These are phyloP conservation scores for Pythium sp. DNA, from an alignment of 352 stramenopile genomes.

Conservation along the genomic window DNA sequence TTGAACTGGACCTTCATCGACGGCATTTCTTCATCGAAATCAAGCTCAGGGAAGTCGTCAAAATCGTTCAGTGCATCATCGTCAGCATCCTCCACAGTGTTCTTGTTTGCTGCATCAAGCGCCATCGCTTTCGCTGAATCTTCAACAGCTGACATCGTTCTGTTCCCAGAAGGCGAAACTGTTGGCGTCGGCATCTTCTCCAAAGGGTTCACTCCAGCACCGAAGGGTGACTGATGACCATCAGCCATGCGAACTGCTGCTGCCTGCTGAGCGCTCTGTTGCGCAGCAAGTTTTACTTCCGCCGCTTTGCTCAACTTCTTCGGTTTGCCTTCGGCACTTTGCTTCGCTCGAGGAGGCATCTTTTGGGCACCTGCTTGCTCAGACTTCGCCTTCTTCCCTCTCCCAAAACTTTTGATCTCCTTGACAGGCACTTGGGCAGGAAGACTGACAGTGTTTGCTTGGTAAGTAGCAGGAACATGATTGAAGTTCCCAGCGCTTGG, in stretches of 20 bases:
- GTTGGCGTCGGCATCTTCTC: conserved; percentile 22
- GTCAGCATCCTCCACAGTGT: conserved; percentile 18
- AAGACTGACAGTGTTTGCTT: neutral
- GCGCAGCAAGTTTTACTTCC: conserved; percentile 15
- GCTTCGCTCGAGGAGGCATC: conserved; percentile 15
- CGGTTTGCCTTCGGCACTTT: conserved; percentile 4
- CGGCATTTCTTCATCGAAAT: conserved; percentile 67
- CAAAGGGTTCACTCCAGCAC: conserved; percentile 1
- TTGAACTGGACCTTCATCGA: conserved; percentile 42
- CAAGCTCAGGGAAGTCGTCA: conserved; percentile 66
- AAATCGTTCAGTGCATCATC: conserved; percentile 75
- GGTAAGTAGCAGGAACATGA: neutral
- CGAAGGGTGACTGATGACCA: conserved; percentile 18
- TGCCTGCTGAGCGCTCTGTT: conserved; percentile 10
- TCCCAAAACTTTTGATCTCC: conserved; percentile 1
- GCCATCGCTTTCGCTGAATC: conserved; percentile 17
- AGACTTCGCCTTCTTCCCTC: conserved; percentile 15
- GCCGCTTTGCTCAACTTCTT: conserved; percentile 16
- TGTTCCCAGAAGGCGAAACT: conserved; percentile 15
- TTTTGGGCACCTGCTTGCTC: conserved; percentile 8
- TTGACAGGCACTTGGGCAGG: neutral
- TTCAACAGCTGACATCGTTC: conserved; percentile 7
- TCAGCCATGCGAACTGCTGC: conserved; percentile 7
- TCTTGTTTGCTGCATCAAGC: conserved; percentile 13
- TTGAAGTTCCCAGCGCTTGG: neutral